These are phyloP conservation scores for Phyllosticta citribraziliensis DNA, from an alignment of 2,329 filamentous ascomycete species.

Conservation along the genomic window DNA sequence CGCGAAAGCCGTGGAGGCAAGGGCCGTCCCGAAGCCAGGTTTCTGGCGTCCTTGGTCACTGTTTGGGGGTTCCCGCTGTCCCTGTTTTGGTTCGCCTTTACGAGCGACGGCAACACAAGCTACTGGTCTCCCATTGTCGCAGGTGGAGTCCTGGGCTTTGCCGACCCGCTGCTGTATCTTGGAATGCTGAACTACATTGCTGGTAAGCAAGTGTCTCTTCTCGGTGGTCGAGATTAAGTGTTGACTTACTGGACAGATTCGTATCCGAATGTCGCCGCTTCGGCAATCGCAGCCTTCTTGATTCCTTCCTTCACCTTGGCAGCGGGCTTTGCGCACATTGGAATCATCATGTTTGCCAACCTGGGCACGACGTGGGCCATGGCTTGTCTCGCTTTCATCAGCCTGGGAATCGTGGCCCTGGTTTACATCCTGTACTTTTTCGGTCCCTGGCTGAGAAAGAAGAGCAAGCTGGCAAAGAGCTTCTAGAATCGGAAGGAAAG, in stretches of 20 bases:
- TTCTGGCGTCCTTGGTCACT: slow-evolving; percentile 44
- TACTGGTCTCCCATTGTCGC: slow-evolving; percentile 9
- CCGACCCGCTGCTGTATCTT: slow-evolving; percentile 6
- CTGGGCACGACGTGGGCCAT: slow-evolving; percentile 10
- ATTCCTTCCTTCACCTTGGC: slow-evolving; percentile 10
- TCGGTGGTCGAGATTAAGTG: neutral
- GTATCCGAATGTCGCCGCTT: slow-evolving; percentile 8
- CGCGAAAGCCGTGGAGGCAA: slow-evolving; percentile 39
- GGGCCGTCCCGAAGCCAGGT: slow-evolving; percentile 48
- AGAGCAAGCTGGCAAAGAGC: slow-evolving; percentile 1
- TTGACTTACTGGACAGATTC: neutral
- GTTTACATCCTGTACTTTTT: slow-evolving; percentile 10
- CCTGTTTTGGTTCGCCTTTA: slow-evolving; percentile 31
- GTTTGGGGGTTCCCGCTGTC: slow-evolving; percentile 35
- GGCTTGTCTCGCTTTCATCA: slow-evolving; percentile 10
- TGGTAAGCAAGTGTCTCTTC: neutral
- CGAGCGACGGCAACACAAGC: slow-evolving; percentile 8
- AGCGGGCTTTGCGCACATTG: slow-evolving; percentile 8
- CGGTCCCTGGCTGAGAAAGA: slow-evolving; percentile 7
- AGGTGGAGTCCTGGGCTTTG: slow-evolving; percentile 4
- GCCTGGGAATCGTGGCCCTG: slow-evolving; percentile 9
- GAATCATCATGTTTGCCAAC: slow-evolving; percentile 9
- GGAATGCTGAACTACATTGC: slow-evolving; percentile 10
- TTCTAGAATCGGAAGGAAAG: neutral
- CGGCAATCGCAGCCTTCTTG: slow-evolving; percentile 8